phyloP scores from a whole-genome alignment of 2,329 filamentous ascomycete genomes.

The Chaetomium olivaceum region DNA sequence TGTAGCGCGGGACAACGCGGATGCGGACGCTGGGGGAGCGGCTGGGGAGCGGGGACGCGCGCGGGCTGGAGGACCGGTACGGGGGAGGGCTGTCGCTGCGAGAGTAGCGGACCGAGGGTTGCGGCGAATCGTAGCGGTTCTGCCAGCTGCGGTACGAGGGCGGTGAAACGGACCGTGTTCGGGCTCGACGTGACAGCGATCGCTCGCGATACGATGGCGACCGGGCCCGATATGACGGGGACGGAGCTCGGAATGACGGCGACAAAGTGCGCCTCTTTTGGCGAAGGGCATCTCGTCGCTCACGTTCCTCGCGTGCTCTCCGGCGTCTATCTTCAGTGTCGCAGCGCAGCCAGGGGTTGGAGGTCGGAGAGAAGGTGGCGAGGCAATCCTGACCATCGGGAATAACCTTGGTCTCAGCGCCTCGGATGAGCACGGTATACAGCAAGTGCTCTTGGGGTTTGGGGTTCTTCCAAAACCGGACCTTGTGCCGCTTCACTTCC shows the following conservation, averaged over 20 bases:
- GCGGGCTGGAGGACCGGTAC: constrained; percentile 12
- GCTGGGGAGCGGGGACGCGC: constrained; percentile 7
- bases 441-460: constrained; percentile 18
- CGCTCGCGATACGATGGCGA: constrained; percentile 20
- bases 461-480: constrained; percentile 33
- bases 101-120: background rate
- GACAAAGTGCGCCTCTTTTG: constrained; percentile 14
- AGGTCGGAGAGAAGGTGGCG: constrained; percentile 11
- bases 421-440: constrained; percentile 33
- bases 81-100: constrained; percentile 19
- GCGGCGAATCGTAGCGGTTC: constrained; percentile 8
- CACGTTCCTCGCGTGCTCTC: constrained; percentile 18
- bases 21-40: constrained; percentile 17
- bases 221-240: constrained; percentile 13
- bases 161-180: background rate
- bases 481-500: constrained; percentile 31
- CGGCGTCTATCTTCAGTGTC: constrained; percentile 27
- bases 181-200: constrained; percentile 17
- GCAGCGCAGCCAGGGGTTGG: constrained; percentile 33
- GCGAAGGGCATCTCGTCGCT: constrained; percentile 5
- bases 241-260: constrained; percentile 16
- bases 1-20: constrained; percentile 13
- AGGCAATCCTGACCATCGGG: constrained; percentile 19
- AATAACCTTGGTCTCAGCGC: constrained; percentile 28
- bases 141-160: constrained; percentile 8